Conservation (phyloP, 495 filamentous ascomycete genomes). For the Diplogelasinospora grovesii region DNA sequence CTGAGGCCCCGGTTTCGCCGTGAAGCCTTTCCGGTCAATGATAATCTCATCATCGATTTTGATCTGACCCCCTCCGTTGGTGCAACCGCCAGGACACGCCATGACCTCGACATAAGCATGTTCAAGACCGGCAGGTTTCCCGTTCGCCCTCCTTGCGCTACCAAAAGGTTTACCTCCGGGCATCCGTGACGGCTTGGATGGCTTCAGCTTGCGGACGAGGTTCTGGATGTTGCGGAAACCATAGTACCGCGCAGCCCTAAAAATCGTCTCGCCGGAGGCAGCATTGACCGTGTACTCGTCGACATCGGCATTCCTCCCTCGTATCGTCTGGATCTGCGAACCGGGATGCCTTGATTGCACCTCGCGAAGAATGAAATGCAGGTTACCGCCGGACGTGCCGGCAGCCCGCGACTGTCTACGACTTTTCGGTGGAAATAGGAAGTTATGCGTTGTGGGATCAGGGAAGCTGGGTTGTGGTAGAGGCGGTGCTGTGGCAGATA, state of each 20-base stretch:
- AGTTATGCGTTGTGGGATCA: constrained; percentile 57
- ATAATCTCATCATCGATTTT: constrained; percentile 69
- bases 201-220: constrained; percentile 82
- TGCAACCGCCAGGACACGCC: constrained; percentile 97
- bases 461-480: constrained; percentile 49
- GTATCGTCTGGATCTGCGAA: constrained; percentile 57
- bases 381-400: constrained; percentile 84
- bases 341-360: constrained; percentile 63
- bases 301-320: constrained; percentile 85
- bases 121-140: constrained; percentile 44
- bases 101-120: constrained; percentile 95
- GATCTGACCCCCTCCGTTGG: constrained; percentile 93
- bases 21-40: constrained; percentile 36
- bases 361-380: constrained; percentile 69
- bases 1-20: constrained; percentile 52
- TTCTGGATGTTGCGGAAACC: constrained; percentile 98
- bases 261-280: constrained; percentile 48
- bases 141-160: constrained; percentile 40
- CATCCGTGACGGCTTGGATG: constrained; percentile 64
- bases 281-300: constrained; percentile 67
- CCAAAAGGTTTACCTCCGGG: constrained; percentile 57
- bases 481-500: constrained; percentile 52
- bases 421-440: constrained; percentile 53
- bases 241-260: constrained; percentile 86
- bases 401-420: constrained; percentile 27